Percentiles rank a stretch among this genome's conserved stretches.
phyloP scores from a whole-genome alignment of 345 rosid genomes.

The Eucalyptus melliodora region DNA sequence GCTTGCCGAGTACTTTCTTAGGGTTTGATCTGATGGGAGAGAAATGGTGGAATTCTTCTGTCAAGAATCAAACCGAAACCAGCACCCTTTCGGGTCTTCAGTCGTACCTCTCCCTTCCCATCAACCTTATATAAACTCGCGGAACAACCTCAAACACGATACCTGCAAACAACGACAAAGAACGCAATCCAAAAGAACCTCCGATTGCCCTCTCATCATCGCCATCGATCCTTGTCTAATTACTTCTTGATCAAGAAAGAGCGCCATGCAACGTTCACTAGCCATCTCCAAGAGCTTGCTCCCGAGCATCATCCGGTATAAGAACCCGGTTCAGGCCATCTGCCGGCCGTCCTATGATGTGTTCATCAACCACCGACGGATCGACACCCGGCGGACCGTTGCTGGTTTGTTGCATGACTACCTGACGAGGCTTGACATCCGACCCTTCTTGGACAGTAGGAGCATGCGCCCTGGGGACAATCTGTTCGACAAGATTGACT shows the following conservation, averaged over 20 bases:
- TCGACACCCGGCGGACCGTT: constrained; percentile 65
- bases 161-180: neutral
- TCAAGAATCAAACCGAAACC: neutral
- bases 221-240: neutral
- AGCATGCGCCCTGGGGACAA: constrained; percentile 78
- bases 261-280: neutral
- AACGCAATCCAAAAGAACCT: neutral
- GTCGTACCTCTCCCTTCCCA: neutral
- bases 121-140: neutral
- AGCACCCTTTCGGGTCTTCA: neutral
- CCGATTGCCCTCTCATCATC: neutral
- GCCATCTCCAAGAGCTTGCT: neutral
- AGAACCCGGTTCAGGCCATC: neutral
- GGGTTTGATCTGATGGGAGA: neutral
- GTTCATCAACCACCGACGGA: constrained; percentile 73
- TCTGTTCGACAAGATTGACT: constrained; percentile 32
- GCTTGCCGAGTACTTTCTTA: neutral
- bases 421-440: constrained; percentile 21
- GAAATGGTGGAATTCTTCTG: neutral
- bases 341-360: constrained; percentile 20
- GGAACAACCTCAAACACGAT: neutral
- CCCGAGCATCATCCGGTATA: neutral
- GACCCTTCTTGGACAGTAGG: constrained; percentile 61
- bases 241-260: neutral
- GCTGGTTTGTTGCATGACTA: constrained; percentile 51